Evolutionary conservation across 2,329 filamentous ascomycete genomes (phyloP), one percentile per base, ranked within the genome.

Genomic region (Tricladium varicosporioides): DNA sequence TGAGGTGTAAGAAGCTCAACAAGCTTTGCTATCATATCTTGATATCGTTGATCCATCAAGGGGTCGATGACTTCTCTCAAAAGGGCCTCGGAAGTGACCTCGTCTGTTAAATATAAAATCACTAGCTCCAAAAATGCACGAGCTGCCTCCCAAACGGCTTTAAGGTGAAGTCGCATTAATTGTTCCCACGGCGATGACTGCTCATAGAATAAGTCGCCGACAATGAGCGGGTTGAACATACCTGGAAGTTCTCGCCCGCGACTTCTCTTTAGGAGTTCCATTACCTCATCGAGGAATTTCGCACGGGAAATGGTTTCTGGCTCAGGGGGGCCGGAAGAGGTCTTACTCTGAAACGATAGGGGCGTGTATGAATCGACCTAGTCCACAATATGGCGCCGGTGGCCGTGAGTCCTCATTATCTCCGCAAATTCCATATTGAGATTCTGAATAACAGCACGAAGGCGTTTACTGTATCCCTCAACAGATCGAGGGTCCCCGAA

Each of bases 381-480:
- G 22, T 27, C 22, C 7, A 27, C 19, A 4, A 52, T 19, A 9
- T 36, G 32, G 43, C 54, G 46, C 36, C 19, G 27, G n/a, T 49
- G 49, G 31, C 54, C 54, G 5, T 32, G 18, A 15, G 44, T 16
- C 13, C 11, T 16, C 49, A 57, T 57, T n/a, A 48, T 8, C 10
- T 48, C 54, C 36, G 43, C 32, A 51, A 57, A 57, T 27, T 53
- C 15, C 11, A 47, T 31, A 40, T 53, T 57, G 31, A 57, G 45
- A 40, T 57, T 53, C 31, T 57, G 49, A 33, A 57, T 45, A 31
- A 57, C 49, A 7, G 54, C 49, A n/a, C 54, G 18, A 5, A 57
- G 31, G 18, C 32, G 54, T 48, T 45, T 57, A 16, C 27, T 32
- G 15, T 56, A 56, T 45, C 53, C 53, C 13, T 50, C 27, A 14